These are phyloP conservation scores for Chaetomium globosum DNA, from an alignment of 2,329 filamentous ascomycete genomes.

Conservation along the genomic window DNA sequence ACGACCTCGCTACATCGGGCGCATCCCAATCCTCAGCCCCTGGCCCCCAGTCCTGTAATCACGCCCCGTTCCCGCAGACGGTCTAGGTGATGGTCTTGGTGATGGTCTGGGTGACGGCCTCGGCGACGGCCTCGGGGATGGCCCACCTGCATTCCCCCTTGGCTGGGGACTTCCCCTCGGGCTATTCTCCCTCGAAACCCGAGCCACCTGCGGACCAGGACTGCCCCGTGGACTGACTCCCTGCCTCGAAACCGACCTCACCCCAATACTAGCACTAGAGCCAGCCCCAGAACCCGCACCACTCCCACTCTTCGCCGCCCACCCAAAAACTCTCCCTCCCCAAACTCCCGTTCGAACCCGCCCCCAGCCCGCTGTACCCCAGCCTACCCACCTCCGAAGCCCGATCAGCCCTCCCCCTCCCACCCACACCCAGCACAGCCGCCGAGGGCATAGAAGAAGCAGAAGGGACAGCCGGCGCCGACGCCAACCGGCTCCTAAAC, in stretches of 20 bases:
- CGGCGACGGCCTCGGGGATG: slow-evolving; percentile 11
- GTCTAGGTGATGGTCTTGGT: slow-evolving; percentile 9
- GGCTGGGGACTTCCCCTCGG: neutral
- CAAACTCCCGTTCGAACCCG: neutral
- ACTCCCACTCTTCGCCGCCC: neutral
- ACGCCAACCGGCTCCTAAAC: slow-evolving; percentile 3
- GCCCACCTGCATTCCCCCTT: neutral
- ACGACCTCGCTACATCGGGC: neutral
- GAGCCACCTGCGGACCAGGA: neutral
- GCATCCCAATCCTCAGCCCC: neutral
- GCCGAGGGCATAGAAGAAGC: neutral
- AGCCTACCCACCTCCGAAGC: neutral
- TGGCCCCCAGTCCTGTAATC: neutral
- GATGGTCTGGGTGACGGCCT: slow-evolving; percentile 11
- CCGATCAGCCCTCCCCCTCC: neutral
- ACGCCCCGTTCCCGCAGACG: neutral
- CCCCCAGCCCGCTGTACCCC: neutral
- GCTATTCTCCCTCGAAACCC: neutral
- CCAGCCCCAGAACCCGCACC: neutral
- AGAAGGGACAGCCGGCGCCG: slow-evolving; percentile 7
- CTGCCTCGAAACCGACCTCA: neutral
- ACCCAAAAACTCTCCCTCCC: neutral
- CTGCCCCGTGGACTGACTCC: slow-evolving; percentile 5
- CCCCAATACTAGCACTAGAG: no score
- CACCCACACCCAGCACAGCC: neutral